phyloP scores from a whole-genome alignment of 176 grass and related monocot genomes.

The Saccharum spontaneum region DNA sequence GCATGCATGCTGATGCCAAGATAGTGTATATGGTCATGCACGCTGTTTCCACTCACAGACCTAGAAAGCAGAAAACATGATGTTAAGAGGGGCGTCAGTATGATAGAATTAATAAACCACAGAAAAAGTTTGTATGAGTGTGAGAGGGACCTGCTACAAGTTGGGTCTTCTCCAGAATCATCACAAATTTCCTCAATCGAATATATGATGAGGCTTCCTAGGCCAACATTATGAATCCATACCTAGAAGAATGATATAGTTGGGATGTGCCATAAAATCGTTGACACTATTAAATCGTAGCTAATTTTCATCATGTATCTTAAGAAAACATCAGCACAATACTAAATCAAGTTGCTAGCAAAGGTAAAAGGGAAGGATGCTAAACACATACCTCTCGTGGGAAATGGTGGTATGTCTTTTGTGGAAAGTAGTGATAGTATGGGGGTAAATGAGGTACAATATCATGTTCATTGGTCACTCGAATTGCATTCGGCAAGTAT shows the following conservation, averaged over 20 bases:
- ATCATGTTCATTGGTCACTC: slow-evolving; percentile 59
- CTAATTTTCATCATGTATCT: neutral
- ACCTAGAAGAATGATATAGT: slow-evolving; percentile 48
- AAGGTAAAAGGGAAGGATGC: slow-evolving; percentile 14
- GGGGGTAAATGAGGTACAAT: slow-evolving; percentile 82
- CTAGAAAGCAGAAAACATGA: slow-evolving; percentile 32
- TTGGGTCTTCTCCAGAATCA: slow-evolving; percentile 76
- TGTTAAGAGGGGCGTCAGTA: neutral
- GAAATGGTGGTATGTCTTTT: slow-evolving; percentile 79
- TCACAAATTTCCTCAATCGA: slow-evolving; percentile 67
- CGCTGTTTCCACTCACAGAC: slow-evolving; percentile 75
- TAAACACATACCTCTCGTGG: slow-evolving; percentile 53
- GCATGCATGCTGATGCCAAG: slow-evolving; percentile 64
- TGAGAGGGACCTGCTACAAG: slow-evolving; percentile 69
- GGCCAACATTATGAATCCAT: slow-evolving; percentile 62
- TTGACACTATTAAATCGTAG: neutral
- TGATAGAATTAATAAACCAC: neutral
- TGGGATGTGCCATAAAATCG: neutral
- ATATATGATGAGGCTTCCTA: slow-evolving; percentile 60
- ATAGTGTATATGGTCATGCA: slow-evolving; percentile 69
- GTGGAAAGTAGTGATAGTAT: slow-evolving; percentile 63
- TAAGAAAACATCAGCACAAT: neutral
- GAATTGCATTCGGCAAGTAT: slow-evolving; percentile 53
- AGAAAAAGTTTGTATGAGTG: neutral
- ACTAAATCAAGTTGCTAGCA: neutral